phyloP scores from a whole-genome alignment of 176 grass and related monocot species.

The Lolium perenne region DNA sequence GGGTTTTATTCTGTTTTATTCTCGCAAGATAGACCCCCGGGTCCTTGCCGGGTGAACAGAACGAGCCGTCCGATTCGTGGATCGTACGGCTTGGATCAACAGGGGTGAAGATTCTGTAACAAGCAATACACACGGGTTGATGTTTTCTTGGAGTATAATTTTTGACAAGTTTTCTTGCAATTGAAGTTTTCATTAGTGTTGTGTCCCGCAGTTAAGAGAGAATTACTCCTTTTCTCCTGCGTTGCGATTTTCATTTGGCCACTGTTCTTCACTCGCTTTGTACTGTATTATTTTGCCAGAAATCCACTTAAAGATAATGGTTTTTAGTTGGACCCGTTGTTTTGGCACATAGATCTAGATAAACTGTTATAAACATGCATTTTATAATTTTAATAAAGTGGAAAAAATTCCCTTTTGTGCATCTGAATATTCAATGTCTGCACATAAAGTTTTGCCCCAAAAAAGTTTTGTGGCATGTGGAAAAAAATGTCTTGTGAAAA shows the following conservation, averaged over 20 bases:
- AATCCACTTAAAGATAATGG: too few relatives aligned
- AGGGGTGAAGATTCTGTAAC: background rate
- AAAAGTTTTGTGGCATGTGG: too few relatives aligned
- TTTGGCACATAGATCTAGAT: too few relatives aligned
- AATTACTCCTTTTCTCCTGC: background rate
- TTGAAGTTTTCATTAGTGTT: background rate
- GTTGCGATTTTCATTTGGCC: background rate
- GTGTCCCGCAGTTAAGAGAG: background rate
- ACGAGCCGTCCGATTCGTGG: constrained; percentile 6
- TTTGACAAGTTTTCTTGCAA: background rate
- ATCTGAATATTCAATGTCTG: too few relatives aligned
- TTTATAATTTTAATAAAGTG: too few relatives aligned
- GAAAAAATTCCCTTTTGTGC: too few relatives aligned
- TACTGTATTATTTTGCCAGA: too few relatives aligned
- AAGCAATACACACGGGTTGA: background rate
- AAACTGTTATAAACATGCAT: too few relatives aligned
- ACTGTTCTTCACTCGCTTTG: background rate
- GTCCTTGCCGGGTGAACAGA: background rate
- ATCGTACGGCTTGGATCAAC: constrained; percentile 4
- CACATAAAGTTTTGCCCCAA: too few relatives aligned
- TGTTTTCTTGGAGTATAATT: constrained; percentile 13
- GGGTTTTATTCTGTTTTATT: background rate
- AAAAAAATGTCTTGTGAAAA: too few relatives aligned
- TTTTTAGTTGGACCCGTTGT: too few relatives aligned
- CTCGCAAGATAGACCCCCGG: background rate